Conservation (phyloP, 768 basidiomycete genomes). For the Pleurotus cornucopiae region DNA sequence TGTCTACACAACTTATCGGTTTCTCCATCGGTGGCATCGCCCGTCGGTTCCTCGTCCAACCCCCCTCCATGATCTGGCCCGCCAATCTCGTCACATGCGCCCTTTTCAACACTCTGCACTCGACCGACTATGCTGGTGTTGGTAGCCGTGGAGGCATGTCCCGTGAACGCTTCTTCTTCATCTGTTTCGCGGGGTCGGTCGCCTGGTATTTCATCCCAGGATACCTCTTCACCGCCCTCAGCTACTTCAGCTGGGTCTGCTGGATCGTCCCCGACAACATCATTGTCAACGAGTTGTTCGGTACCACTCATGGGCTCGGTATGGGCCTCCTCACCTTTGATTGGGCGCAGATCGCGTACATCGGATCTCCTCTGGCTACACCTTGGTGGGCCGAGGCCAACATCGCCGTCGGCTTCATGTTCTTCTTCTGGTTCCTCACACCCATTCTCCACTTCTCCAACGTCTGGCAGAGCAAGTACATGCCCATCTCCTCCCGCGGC, state of each 20-base stretch:
- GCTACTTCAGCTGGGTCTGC: constrained; percentile 56
- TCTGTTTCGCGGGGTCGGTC: constrained; percentile 51
- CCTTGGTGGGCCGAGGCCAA: constrained; percentile 86
- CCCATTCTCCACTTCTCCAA: constrained; percentile 70
- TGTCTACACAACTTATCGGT: constrained; percentile 74
- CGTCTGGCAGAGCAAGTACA: constrained; percentile 50
- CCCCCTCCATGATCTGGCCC: constrained; percentile 80
- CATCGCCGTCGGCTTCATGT: constrained; percentile 53
- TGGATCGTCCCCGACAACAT: constrained; percentile 71
- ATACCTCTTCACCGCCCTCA: constrained; percentile 65
- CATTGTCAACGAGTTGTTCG: constrained; percentile 71
- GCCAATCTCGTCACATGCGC: constrained; percentile 69
- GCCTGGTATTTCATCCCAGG: constrained; percentile 73
- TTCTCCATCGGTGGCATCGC: constrained; percentile 76
- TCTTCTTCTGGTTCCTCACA: constrained; percentile 69
- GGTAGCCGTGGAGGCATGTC: constrained; percentile 63
- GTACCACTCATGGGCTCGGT: constrained; percentile 52
- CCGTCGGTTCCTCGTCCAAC: constrained; percentile 74
- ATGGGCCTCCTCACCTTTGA: constrained; percentile 79
- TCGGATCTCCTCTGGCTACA: constrained; percentile 67
- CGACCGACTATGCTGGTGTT: constrained; percentile 62
- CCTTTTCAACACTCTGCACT: constrained; percentile 79
- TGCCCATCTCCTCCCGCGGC: constrained; percentile 63
- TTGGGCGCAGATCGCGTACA: constrained; percentile 69
- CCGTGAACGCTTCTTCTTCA: constrained; percentile 75